Evolutionary conservation across 306 rosid species (phyloP).

Genomic region (Albizia julibrissin): DNA sequence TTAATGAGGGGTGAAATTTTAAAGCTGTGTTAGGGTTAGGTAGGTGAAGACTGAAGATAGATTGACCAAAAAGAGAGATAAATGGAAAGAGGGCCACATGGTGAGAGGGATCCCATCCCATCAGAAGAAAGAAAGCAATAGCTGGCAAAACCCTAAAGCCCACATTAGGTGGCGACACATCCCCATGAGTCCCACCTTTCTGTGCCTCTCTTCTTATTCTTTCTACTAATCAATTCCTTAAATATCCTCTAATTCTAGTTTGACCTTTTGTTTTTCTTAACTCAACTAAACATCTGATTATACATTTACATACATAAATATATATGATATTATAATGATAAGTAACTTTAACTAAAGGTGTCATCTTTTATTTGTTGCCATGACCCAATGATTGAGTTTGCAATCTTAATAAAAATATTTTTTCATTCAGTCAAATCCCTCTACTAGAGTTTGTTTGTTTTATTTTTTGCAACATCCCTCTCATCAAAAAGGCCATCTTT

Average conservation of each 20-base stretch:
- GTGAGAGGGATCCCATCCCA: not conserved
- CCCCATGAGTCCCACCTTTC: not conserved
- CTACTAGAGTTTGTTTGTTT: no score
- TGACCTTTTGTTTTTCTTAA: not conserved
- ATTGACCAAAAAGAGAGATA: not conserved
- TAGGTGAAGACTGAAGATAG: not conserved
- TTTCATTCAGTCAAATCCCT: no score
- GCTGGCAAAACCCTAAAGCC: slow-evolving; percentile 28
- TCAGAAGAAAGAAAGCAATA: slow-evolving; percentile 24
- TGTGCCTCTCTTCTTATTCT: not conserved
- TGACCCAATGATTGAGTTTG: not conserved
- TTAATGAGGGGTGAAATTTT: not conserved
- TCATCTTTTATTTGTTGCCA: not conserved
- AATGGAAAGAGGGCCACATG: slow-evolving; percentile 31
- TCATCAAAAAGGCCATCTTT: not conserved
- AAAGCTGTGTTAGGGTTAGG: not conserved
- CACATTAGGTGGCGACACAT: slow-evolving; percentile 29
- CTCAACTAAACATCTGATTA: not conserved
- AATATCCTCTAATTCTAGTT: not conserved
- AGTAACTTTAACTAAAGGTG: not conserved
- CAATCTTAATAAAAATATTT: no score
- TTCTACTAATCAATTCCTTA: not conserved
- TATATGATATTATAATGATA: no score
- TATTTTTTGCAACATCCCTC: not conserved
- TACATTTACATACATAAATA: no score